These are phyloP conservation scores for Chlorella sp. DNA, from an alignment of 139 green algal genomes.

Conservation along the genomic window DNA sequence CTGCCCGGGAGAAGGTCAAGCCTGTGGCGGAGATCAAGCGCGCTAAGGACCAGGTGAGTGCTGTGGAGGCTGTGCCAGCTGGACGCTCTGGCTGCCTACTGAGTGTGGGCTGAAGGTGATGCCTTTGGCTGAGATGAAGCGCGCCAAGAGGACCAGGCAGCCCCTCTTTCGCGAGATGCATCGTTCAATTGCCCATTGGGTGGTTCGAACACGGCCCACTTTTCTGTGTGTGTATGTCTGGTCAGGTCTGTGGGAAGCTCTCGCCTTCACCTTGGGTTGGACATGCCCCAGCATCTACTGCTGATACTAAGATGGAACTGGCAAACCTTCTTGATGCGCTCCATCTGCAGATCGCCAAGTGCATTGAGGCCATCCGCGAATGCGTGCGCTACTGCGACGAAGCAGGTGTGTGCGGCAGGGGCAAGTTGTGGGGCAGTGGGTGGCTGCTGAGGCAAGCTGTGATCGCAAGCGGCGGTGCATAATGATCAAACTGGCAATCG, in stretches of 20 bases:
- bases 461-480: no score
- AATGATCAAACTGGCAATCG: no score
- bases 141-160: background rate
- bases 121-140: background rate
- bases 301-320: no score
- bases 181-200: background rate
- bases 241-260: no score
- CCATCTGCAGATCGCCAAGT: constrained; percentile 49
- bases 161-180: background rate
- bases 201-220: no score
- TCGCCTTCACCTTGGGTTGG: no score
- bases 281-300: no score
- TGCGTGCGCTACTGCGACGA: constrained; percentile 67
- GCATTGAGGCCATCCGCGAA: constrained; percentile 67
- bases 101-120: background rate
- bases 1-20: constrained; percentile 67
- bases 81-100: no score
- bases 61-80: background rate
- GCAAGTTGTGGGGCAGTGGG: no score
- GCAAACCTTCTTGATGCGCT: background rate
- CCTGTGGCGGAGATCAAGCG: constrained; percentile 66
- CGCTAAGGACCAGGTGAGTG: constrained; percentile 48
- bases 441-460: no score
- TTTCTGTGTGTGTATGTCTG: no score
- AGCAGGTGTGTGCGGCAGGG: constrained; percentile 31